Base-by-base conservation (phyloP, 257 asterid genomes). In the Fraxinus excelsior region DNA sequence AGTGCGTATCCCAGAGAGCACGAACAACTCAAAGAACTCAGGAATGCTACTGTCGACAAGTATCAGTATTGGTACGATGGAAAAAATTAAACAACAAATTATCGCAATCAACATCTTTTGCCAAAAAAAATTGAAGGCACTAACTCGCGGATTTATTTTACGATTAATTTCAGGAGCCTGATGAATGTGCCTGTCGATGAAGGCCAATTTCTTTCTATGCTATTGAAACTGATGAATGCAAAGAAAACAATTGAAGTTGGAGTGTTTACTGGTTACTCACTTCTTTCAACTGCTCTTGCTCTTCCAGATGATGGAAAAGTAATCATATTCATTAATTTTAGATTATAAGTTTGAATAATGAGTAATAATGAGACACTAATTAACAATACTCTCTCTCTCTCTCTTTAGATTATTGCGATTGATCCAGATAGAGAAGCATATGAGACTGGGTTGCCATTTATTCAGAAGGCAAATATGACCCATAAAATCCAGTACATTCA, bases 171-270 rank as follows among this genome's bases (percentile, higher is more conserved):
- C 79, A 89, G 91, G 92, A 89, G 91, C 70, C 3, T 86, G 58
- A 89, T 89, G 94, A 87, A 87, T 74, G 87, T 88, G 73, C 83
- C 92, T 3, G 92, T 87, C 0, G 94, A 89, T 46, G 94, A 89
- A 69, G 94, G 92, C 3, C 88, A 75, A 23, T 86, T 89, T 19
- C 67, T 89, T 5, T 78, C 84, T 3, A 86, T 90, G 80, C 74
- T 90, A 0, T 73, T 88, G 37, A 86, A 78, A 76, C 72, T 87
- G 5, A 29, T 80, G 38, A 85, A 82, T 34, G 88, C 94, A 0
- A 86, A 87, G 71, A 90, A 82, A 29, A 90, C 90, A 0, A 88
- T 88, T 53, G 92, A 88, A 78, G 49, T 90, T 49, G 94, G 94
- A 26, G 91, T 90, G 0, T 90, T 86, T 66, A 90, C 94, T 11